Evolutionary conservation across 495 filamentous ascomycete genomes (phyloP).

Genomic region (Parathielavia hyrcaniae): DNA sequence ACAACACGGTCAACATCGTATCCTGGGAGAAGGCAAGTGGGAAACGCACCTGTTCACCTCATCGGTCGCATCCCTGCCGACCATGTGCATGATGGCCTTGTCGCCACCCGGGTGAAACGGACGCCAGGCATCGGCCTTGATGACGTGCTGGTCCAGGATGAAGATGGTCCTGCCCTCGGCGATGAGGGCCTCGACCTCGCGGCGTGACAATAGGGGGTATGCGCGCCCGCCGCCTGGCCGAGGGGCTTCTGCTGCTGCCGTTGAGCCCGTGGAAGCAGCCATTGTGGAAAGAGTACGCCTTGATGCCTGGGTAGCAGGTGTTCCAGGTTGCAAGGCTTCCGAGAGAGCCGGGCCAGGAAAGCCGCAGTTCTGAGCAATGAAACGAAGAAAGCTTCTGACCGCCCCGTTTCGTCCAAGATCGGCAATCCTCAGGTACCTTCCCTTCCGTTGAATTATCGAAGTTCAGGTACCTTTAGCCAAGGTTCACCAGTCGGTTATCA

Average conservation of each 20-base stretch:
- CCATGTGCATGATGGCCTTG: conserved; percentile 89
- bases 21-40: neutral
- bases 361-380: neutral
- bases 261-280: neutral
- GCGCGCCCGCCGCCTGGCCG: conserved; percentile 4
- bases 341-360: neutral
- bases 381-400: neutral
- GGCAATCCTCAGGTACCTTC: too few species aligned
- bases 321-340: too few species aligned
- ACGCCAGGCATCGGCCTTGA: conserved; percentile 84
- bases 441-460: too few species aligned
- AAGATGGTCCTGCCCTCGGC: conserved; percentile 77
- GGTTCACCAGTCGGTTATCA: too few species aligned
- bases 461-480: too few species aligned
- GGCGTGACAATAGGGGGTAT: conserved; percentile 53
- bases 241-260: neutral
- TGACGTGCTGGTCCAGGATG: conserved; percentile 71
- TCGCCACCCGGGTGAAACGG: conserved; percentile 88
- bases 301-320: too few species aligned
- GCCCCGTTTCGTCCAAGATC: neutral
- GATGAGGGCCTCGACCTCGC: conserved; percentile 80
- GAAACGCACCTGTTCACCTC: conserved; percentile 82
- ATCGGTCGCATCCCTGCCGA: conserved; percentile 93
- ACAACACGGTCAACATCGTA: neutral
- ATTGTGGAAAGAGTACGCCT: neutral